Conservation (phyloP, 139 green algal genomes). For the Zygnema circumcarinatum region DNA sequence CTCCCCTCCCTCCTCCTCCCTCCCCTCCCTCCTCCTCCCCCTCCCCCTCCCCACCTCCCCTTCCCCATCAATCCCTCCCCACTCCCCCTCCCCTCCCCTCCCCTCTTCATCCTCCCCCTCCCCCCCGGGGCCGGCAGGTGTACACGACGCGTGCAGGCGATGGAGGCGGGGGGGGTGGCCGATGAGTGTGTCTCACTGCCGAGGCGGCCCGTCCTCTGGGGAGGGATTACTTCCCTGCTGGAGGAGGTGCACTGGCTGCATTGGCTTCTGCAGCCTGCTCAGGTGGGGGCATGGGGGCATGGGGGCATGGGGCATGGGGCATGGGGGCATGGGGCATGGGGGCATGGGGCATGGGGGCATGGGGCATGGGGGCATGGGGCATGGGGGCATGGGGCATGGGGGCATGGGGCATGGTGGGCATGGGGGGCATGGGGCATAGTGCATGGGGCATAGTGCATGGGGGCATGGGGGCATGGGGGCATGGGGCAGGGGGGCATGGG, state of each 20-base stretch:
- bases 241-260: slow-evolving; percentile 69
- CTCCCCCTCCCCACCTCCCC: neutral
- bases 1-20: neutral
- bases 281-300: slow-evolving; percentile 31
- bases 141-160: slow-evolving; percentile 86
- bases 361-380: too few species aligned
- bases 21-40: neutral
- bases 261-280: slow-evolving; percentile 75
- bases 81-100: too few species aligned
- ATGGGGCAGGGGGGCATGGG: too few species aligned
- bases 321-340: too few species aligned
- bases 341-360: too few species aligned
- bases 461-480: too few species aligned
- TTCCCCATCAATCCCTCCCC: neutral
- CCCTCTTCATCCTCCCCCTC: neutral
- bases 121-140: slow-evolving; percentile 11
- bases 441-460: too few species aligned
- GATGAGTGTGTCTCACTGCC: slow-evolving; percentile 80
- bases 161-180: slow-evolving; percentile 70
- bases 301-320: too few species aligned
- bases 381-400: too few species aligned
- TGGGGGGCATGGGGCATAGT: too few species aligned
- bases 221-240: slow-evolving; percentile 76
- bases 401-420: too few species aligned
- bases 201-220: slow-evolving; percentile 82